These are phyloP conservation scores for Cardamine chenopodiifolia DNA, from an alignment of 345 rosid species.

Conservation along the genomic window DNA sequence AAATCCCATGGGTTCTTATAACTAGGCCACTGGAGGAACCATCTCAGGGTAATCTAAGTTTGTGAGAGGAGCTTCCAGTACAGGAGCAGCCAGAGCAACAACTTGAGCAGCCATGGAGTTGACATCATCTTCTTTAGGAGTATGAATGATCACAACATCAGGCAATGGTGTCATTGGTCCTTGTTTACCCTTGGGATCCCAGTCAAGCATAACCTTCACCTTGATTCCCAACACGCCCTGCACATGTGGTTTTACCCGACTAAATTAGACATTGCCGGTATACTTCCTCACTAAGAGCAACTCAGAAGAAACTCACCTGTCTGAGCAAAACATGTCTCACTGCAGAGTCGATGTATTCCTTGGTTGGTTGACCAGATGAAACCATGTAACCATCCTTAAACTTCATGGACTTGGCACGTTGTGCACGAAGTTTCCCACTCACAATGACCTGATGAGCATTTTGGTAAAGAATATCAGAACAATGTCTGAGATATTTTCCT, in stretches of 20 bases:
- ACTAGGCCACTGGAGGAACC: constrained; percentile 47
- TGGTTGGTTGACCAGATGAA: constrained; percentile 85
- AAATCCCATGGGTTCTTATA: neutral
- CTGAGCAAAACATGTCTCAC: constrained; percentile 73
- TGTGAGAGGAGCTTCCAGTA: constrained; percentile 39
- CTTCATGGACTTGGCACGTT: constrained; percentile 83
- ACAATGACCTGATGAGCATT: constrained; percentile 53
- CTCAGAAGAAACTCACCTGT: constrained; percentile 49
- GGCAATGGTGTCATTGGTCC: constrained; percentile 77
- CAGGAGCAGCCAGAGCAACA: constrained; percentile 10
- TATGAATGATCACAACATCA: constrained; percentile 73
- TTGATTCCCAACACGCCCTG: constrained; percentile 80
- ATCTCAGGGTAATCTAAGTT: constrained; percentile 49
- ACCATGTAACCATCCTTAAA: constrained; percentile 93
- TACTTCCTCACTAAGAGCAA: neutral
- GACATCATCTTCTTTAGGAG: constrained; percentile 69
- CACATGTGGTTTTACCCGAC: neutral
- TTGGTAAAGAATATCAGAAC: too few relatives aligned
- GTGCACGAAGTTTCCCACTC: constrained; percentile 74
- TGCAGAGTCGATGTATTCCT: constrained; percentile 84
- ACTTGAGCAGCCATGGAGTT: neutral
- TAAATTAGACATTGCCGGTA: neutral
- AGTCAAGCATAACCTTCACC: constrained; percentile 74
- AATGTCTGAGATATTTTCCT: too few relatives aligned
- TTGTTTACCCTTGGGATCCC: constrained; percentile 75